phyloP scores from a whole-genome alignment of 805 yeast genomes.

The Geotrichum ghanense region DNA sequence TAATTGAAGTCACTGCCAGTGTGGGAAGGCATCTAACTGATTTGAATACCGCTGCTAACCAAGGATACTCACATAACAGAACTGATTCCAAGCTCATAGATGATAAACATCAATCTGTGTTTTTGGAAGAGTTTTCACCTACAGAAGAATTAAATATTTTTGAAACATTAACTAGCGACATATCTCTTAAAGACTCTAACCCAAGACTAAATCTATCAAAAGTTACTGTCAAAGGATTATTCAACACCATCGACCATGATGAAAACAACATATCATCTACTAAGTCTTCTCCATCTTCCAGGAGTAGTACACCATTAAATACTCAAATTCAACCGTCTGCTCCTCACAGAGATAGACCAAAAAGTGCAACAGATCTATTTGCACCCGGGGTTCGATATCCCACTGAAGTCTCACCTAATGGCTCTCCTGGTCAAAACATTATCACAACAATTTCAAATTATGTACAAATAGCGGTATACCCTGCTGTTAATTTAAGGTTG shows the following conservation, averaged over 20 bases:
- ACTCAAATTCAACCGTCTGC: neutral
- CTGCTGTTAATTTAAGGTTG: conserved; percentile 35
- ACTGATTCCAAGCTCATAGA: no score
- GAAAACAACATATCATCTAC: conserved; percentile 2
- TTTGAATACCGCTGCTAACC: neutral
- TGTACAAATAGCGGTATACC: conserved; percentile 20
- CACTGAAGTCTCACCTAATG: neutral
- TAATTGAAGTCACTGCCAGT: neutral
- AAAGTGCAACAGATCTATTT: neutral
- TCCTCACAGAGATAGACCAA: neutral
- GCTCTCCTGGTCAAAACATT: neutral
- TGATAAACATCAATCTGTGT: conserved; percentile 11
- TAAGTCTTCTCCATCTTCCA: neutral
- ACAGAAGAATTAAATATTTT: conserved; percentile 41
- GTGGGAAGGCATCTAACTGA: neutral
- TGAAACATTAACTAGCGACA: conserved; percentile 7
- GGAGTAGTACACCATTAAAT: neutral
- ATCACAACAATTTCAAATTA: neutral
- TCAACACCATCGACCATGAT: neutral
- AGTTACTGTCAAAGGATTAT: neutral
- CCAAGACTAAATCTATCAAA: neutral
- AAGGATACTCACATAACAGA: neutral
- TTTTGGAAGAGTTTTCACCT: conserved; percentile 40
- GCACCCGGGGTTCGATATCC: neutral
- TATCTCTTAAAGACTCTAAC: neutral